phyloP scores from a whole-genome alignment of 352 stramenopile genomes.

The Phytophthora nicotianae region DNA sequence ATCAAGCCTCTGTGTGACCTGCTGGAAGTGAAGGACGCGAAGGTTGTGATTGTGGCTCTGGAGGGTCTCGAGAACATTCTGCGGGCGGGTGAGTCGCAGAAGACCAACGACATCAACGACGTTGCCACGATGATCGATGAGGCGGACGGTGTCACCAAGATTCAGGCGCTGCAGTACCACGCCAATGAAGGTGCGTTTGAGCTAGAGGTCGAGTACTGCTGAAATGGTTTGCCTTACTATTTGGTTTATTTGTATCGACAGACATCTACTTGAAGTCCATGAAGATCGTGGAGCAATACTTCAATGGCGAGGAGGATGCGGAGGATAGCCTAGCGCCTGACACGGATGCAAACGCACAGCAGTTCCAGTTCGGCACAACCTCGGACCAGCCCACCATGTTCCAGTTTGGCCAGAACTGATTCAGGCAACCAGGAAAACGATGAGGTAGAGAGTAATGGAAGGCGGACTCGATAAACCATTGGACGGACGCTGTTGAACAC shows the following conservation, averaged over 20 bases:
- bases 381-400: conserved; percentile 78
- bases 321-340: conserved; percentile 85
- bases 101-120: conserved; percentile 89
- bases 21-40: conserved; percentile 95
- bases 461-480: conserved; percentile 20
- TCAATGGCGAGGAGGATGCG: conserved; percentile 97
- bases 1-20: conserved; percentile 98
- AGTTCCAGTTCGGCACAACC: conserved; percentile 81
- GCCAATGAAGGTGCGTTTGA: conserved; percentile 93
- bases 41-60: conserved; percentile 98
- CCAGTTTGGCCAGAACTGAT: conserved; percentile 83
- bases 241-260: conserved; percentile 34
- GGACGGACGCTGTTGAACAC: conserved; percentile 9
- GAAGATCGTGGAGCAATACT: conserved; percentile 98
- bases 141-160: conserved; percentile 96
- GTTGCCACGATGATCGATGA: conserved; percentile 97
- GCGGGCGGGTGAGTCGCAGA: conserved; percentile 85
- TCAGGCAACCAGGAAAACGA: conserved; percentile 13
- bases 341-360: conserved; percentile 71
- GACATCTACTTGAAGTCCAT: conserved; percentile 94
- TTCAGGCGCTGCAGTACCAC: conserved; percentile 98
- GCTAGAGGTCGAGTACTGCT: conserved; percentile 27
- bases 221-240: conserved; percentile 19
- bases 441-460: conserved; percentile 33
- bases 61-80: conserved; percentile 99